These are phyloP conservation scores for Suhomyces xylopsoci DNA, from an alignment of 805 yeast genomes.

Conservation along the genomic window DNA sequence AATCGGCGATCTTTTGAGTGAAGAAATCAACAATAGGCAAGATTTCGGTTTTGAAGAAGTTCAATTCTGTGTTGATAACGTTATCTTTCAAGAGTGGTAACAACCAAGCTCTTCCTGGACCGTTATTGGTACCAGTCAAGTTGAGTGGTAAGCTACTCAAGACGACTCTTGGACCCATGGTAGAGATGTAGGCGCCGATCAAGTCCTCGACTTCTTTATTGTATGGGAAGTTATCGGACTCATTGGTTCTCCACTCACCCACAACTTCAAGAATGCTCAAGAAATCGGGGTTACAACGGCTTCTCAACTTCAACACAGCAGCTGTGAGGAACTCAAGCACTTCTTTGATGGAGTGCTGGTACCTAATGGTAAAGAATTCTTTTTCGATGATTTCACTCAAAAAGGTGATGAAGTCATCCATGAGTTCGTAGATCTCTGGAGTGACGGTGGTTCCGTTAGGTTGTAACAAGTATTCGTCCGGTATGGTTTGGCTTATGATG, in stretches of 20 bases:
- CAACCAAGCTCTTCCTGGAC: slow-evolving; percentile 93
- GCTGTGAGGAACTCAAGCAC: slow-evolving; percentile 66
- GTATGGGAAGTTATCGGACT: slow-evolving; percentile 60
- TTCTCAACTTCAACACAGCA: slow-evolving; percentile 58
- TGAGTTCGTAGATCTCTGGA: slow-evolving; percentile 49
- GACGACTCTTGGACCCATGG: slow-evolving; percentile 85
- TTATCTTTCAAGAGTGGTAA: slow-evolving; percentile 88
- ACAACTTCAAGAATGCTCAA: slow-evolving; percentile 63
- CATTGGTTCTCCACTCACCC: slow-evolving; percentile 85
- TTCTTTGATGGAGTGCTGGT: slow-evolving; percentile 71
- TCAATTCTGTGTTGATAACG: slow-evolving; percentile 66
- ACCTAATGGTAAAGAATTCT: slow-evolving; percentile 67
- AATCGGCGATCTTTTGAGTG: slow-evolving; percentile 42
- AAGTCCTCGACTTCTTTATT: slow-evolving; percentile 78
- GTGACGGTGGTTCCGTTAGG: slow-evolving; percentile 44
- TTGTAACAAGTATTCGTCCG: slow-evolving; percentile 53
- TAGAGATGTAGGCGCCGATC: slow-evolving; percentile 71
- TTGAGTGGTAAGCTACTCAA: slow-evolving; percentile 75
- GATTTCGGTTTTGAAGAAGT: slow-evolving; percentile 59
- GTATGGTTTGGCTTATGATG: slow-evolving; percentile 62
- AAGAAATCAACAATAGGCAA: slow-evolving; percentile 64
- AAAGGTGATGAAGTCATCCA: slow-evolving; percentile 52
- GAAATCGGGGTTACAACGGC: slow-evolving; percentile 69
- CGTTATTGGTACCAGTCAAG: slow-evolving; percentile 49
- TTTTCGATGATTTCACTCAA: slow-evolving; percentile 52